phyloP scores from a whole-genome alignment of 2,329 filamentous ascomycete genomes.

The Pyrenophora graminea region DNA sequence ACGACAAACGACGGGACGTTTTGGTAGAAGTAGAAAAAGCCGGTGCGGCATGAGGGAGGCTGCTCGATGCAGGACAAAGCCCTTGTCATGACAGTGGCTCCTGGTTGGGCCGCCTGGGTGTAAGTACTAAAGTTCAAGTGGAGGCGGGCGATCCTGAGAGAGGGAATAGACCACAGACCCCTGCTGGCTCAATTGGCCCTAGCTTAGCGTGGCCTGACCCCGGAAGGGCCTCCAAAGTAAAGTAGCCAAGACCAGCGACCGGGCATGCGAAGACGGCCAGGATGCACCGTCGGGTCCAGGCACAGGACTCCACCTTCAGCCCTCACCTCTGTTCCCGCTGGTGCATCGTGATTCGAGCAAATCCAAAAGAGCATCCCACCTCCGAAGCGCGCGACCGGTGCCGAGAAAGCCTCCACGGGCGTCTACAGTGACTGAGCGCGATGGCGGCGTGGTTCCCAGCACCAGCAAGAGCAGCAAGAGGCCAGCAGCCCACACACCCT shows the following conservation, averaged over 20 bases:
- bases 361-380: slow-evolving; percentile 10
- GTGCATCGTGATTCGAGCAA: slow-evolving; percentile 24
- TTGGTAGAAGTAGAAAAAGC: slow-evolving; percentile 29
- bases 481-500: too few relatives aligned
- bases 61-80: slow-evolving; percentile 27
- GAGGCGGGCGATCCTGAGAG: slow-evolving; percentile 35
- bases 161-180: slow-evolving; percentile 28
- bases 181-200: slow-evolving; percentile 29
- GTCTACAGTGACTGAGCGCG: not conserved
- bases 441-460: too few relatives aligned
- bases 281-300: slow-evolving; percentile 30
- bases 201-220: slow-evolving; percentile 26
- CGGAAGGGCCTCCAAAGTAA: slow-evolving; percentile 18
- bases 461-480: too few relatives aligned
- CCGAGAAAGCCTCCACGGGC: slow-evolving; percentile 1
- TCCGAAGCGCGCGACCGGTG: slow-evolving; percentile 6
- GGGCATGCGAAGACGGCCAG: slow-evolving; percentile 25
- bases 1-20: slow-evolving; percentile 30
- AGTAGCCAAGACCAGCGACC: slow-evolving; percentile 27
- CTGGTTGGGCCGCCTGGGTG: slow-evolving; percentile 38
- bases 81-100: slow-evolving; percentile 31
- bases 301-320: slow-evolving; percentile 19
- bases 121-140: slow-evolving; percentile 3
- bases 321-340: slow-evolving; percentile 7
- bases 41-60: slow-evolving; percentile 32